Evolutionary conservation across 257 asterid genomes (phyloP).

Genomic region (Avicennia marina): DNA sequence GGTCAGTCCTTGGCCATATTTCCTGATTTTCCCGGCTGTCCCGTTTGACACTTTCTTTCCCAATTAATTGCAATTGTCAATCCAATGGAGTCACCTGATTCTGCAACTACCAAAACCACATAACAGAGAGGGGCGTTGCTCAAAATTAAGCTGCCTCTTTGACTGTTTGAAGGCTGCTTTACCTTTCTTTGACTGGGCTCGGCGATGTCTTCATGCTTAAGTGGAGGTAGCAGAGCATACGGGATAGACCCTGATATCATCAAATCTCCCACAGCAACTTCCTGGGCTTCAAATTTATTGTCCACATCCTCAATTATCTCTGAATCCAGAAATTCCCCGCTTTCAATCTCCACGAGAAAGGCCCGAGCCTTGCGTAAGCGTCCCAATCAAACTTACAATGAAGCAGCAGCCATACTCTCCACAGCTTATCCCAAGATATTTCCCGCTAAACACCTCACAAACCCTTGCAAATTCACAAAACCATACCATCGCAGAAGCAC

Average conservation of each 20-base stretch:
- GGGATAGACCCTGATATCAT: constrained; percentile 54
- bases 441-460: constrained; percentile 45
- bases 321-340: constrained; percentile 57
- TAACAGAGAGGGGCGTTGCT: too few relatives aligned
- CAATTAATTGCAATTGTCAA: too few relatives aligned
- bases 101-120: too few relatives aligned
- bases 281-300: constrained; percentile 62
- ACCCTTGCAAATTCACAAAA: constrained; percentile 45
- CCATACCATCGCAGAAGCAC: constrained; percentile 15
- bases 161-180: too few relatives aligned
- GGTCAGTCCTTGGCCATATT: too few relatives aligned
- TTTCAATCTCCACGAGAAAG: constrained; percentile 59
- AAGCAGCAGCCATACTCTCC: constrained; percentile 78
- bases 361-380: constrained; percentile 85
- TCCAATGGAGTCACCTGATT: too few relatives aligned
- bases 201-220: constrained; percentile 59
- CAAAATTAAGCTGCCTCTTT: not conserved
- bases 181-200: not conserved
- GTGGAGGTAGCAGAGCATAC: constrained; percentile 67
- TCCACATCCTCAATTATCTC: constrained; percentile 67
- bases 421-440: constrained; percentile 70
- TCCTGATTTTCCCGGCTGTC: too few relatives aligned
- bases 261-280: constrained; percentile 52
- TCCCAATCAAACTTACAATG: constrained; percentile 83
- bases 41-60: too few relatives aligned